Evolutionary conservation across 2,329 filamentous ascomycete genomes (phyloP).

Genomic region (Cryphonectria naterciae): DNA sequence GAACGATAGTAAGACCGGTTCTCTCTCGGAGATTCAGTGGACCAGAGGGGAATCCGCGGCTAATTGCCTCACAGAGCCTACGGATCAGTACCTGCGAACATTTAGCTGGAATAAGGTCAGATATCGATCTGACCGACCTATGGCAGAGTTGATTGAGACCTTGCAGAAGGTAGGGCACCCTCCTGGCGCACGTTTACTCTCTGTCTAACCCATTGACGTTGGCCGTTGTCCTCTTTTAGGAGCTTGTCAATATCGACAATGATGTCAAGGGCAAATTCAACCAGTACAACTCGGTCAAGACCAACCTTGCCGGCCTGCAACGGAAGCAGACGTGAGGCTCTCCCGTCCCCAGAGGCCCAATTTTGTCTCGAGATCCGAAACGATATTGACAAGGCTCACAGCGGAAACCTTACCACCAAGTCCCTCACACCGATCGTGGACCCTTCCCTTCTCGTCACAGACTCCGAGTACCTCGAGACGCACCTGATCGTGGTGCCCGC

Average conservation of each 20-base stretch:
- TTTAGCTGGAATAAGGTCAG: constrained; percentile 99
- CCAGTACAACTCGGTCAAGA: constrained; percentile 92
- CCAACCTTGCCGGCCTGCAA: constrained; percentile 78
- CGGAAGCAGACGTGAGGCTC: constrained; percentile 78
- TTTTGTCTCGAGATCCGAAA: background rate
- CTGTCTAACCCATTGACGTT: constrained; percentile 14
- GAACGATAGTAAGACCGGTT: constrained; percentile 75
- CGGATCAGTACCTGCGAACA: constrained; percentile 85
- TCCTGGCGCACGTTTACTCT: background rate
- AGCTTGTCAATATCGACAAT: constrained; percentile 89
- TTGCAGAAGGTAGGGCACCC: constrained; percentile 73
- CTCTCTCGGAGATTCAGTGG: background rate
- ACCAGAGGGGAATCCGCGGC: constrained; percentile 1
- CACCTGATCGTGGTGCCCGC: constrained; percentile 89
- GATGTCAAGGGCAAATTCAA: constrained; percentile 93
- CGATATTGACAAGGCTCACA: constrained; percentile 40
- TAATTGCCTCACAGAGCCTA: constrained; percentile 69
- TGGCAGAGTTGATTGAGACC: constrained; percentile 83
- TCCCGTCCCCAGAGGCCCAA: background rate
- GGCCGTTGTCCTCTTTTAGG: constrained; percentile 52
- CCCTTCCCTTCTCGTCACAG: constrained; percentile 76
- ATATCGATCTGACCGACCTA: constrained; percentile 89
- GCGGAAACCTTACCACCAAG: constrained; percentile 91
- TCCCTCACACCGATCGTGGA: constrained; percentile 89
- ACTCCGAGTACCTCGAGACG: constrained; percentile 96